Percentiles rank a stretch among this genome's conserved stretches.
phyloP scores from a whole-genome alignment of 257 asterid species.

The Anisodus acutangulus region DNA sequence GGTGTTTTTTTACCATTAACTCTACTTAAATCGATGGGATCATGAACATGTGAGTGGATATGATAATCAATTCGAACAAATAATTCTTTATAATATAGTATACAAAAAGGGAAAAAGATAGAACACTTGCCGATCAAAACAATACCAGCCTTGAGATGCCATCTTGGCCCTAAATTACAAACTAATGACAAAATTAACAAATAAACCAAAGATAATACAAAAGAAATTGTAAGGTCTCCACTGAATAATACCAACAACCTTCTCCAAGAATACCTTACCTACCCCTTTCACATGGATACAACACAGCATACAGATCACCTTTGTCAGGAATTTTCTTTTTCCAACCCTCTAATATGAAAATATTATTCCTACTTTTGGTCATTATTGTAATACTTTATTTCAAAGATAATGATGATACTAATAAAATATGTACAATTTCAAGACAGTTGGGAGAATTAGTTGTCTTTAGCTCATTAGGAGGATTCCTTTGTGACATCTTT shows the following conservation, averaged over 20 bases:
- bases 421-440: neutral
- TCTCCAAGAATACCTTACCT: neutral
- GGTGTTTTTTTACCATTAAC: too few relatives aligned
- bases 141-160: conserved; percentile 20
- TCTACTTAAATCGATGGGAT: neutral
- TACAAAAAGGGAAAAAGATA: neutral
- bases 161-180: conserved; percentile 27
- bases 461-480: conserved; percentile 17
- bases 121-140: conserved; percentile 26
- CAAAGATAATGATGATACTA: neutral
- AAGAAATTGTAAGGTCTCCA: neutral
- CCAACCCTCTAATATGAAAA: neutral
- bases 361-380: neutral
- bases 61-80: conserved; percentile 17
- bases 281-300: neutral
- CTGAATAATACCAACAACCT: too few relatives aligned
- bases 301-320: neutral
- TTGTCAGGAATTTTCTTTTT: neutral
- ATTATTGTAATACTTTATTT: neutral
- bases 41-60: neutral
- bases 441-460: neutral
- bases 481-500: conserved; percentile 41
- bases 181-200: conserved; percentile 29
- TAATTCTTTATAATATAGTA: neutral
- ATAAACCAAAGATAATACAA: neutral